Evolutionary conservation across 768 basidiomycete genomes (phyloP).

Genomic region (Hemileccinum impolitum): DNA sequence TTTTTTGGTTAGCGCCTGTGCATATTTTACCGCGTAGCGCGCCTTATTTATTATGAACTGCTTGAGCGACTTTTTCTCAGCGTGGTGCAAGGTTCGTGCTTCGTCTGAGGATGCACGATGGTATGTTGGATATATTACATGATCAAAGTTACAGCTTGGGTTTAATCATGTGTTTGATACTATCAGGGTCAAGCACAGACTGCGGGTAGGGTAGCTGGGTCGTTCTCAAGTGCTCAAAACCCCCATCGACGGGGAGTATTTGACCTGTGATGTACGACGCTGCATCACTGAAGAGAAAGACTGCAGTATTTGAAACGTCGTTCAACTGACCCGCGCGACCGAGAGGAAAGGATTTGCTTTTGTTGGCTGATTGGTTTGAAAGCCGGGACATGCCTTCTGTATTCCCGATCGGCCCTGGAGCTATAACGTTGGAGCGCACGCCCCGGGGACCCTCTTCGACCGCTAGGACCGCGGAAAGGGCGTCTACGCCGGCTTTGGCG

Average conservation of each 20-base stretch:
- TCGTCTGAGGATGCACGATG: too few species aligned
- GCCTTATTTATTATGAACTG: too few species aligned
- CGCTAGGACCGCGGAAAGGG: slow-evolving; percentile 79
- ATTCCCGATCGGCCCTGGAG: slow-evolving; percentile 76
- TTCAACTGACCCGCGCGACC: slow-evolving; percentile 57
- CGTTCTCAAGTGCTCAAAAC: slow-evolving; percentile 48
- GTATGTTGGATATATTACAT: not conserved
- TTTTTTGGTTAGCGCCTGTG: too few species aligned
- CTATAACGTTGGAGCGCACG: slow-evolving; percentile 85
- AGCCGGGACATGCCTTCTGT: slow-evolving; percentile 78
- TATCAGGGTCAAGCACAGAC: slow-evolving; percentile 56
- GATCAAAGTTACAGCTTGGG: slow-evolving; percentile 30
- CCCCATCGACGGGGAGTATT: slow-evolving; percentile 71
- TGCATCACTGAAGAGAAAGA: slow-evolving; percentile 82
- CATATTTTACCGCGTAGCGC: too few species aligned
- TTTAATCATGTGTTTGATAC: slow-evolving; percentile 49
- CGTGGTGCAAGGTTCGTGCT: too few species aligned
- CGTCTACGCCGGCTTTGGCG: slow-evolving; percentile 93
- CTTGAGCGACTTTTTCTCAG: too few species aligned
- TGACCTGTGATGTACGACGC: slow-evolving; percentile 77
- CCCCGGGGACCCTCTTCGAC: slow-evolving; percentile 94
- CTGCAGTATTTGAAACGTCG: slow-evolving; percentile 67
- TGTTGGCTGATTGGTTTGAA: slow-evolving; percentile 10
- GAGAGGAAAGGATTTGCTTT: slow-evolving; percentile 20
- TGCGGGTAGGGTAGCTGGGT: slow-evolving; percentile 58